Evolutionary conservation across 768 basidiomycete genomes (phyloP), one percentile per base, ranked within the genome.

Genomic region (Calocybe indica): DNA sequence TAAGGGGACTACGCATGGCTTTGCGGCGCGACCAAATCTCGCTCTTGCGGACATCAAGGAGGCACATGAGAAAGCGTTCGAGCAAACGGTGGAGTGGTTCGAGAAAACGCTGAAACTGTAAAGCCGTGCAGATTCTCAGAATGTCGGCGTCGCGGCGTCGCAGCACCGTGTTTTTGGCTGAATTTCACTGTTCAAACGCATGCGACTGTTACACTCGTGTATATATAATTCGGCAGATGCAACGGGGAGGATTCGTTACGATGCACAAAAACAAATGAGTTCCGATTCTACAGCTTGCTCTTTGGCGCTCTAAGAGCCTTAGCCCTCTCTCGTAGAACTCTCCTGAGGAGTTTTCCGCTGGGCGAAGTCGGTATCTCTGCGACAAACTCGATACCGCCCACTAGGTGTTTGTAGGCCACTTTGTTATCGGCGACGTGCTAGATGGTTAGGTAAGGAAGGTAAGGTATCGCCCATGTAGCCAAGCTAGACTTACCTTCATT

Each of bases 321-420:
- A 4, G 76, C 78, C 28, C 70, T 62, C 13, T 80, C 79, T 7
- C 78, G 71, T 48, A 82, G 52, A 13, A 72, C 59, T 12, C 71
- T 58, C 10, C 82, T 67, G 46, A 81, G 60, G 0, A 80, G 57
- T 44, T 80, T 80, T 29, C 83, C 83, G 50, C 76, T 81, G 6
- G 83, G 79, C 43, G 79, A 83, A 54, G 75, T 83, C 0, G 83
- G 83, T 31, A 85, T 79, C 7, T 54, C 56, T 39, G 73, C 61
- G 5, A 78, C 59, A 45, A 83, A 75, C 52, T 78, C 75, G 7
- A 85, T 77, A 0, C 82, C 82, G 2, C 78, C 82, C 0, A 69
- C 67, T 32, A 85, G 63, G 46, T 70, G 75, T 56, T 85, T 85
- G 58, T 84, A 83, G 11, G 63, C 59, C 11, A 72, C 66, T 53